Percentiles rank a stretch among this genome's conserved stretches.
Conservation (phyloP, 257 asterid species). For the Avicennia marina region DNA sequence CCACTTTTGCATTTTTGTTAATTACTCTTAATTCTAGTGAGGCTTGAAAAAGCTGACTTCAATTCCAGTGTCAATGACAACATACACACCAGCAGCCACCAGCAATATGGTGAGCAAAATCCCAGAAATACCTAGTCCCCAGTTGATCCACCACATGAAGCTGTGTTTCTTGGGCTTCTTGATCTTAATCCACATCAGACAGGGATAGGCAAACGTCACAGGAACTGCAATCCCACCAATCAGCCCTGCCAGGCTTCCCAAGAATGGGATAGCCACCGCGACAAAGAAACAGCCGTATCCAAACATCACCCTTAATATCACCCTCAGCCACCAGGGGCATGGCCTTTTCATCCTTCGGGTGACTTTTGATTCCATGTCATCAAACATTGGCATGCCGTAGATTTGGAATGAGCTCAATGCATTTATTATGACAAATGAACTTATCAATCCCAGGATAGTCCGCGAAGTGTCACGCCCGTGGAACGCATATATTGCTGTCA, state of each 20-base stretch:
- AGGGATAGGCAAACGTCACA: constrained; percentile 30
- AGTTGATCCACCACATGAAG: constrained; percentile 29
- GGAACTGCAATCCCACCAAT: constrained; percentile 30
- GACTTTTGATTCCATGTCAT: constrained; percentile 29
- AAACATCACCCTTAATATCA: constrained; percentile 22
- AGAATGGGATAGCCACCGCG: constrained; percentile 31
- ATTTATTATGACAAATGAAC: constrained; percentile 26
- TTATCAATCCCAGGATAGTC: constrained; percentile 17
- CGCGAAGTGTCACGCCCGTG: constrained; percentile 30
- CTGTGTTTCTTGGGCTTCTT: constrained; percentile 23
- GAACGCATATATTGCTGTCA: constrained; percentile 26
- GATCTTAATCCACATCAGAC: constrained; percentile 34
- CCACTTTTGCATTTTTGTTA: background rate
- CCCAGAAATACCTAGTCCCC: constrained; percentile 30
- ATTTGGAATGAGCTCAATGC: constrained; percentile 33
- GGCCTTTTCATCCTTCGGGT: constrained; percentile 27
- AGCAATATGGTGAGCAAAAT: constrained; percentile 20
- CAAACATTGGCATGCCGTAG: constrained; percentile 37
- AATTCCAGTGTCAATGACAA: constrained; percentile 36
- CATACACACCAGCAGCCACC: constrained; percentile 37
- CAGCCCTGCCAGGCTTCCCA: constrained; percentile 31
- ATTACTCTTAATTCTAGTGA: constrained; percentile 1
- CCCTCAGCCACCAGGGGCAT: constrained; percentile 36
- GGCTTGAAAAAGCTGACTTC: constrained; percentile 38
- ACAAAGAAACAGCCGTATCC: constrained; percentile 30